Percentiles rank a stretch among this genome's conserved stretches.
Evolutionary conservation across 306 rosid genomes (phyloP).

Genomic region (Cajanus cajan): DNA sequence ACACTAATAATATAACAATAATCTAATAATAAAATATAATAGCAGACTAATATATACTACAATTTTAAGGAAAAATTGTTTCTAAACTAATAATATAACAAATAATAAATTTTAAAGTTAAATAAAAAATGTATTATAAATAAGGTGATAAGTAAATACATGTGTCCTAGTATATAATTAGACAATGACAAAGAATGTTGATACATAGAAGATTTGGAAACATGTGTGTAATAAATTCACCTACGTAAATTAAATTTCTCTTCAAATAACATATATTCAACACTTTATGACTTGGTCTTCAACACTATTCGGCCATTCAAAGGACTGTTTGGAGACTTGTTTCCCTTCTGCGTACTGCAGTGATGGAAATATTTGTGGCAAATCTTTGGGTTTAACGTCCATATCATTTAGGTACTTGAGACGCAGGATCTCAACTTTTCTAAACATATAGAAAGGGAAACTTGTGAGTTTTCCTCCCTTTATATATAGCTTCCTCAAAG

Average conservation of each 20-base stretch:
- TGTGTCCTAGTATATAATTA: no score
- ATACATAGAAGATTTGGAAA: not conserved
- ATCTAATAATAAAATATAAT: no score
- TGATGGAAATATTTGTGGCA: not conserved
- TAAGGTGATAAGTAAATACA: no score
- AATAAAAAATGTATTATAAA: no score
- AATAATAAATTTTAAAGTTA: no score
- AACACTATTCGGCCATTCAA: not conserved
- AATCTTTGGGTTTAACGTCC: not conserved
- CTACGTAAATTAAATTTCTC: not conserved
- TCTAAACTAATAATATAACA: no score
- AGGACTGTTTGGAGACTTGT: not conserved
- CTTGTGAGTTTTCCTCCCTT: conserved; percentile 1
- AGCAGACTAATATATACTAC: no score
- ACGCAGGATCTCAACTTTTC: not conserved
- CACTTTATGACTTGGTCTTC: not conserved
- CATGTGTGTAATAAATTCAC: not conserved
- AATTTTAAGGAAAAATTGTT: no score
- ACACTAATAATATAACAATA: no score
- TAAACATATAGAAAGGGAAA: not conserved
- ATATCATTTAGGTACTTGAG: not conserved
- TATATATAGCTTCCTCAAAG: conserved; percentile 20
- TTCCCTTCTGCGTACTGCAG: not conserved
- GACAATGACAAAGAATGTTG: no score
- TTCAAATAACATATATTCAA: not conserved